These are phyloP conservation scores for Avena atlantica DNA, from an alignment of 176 grass and related monocot genomes.

Conservation along the genomic window DNA sequence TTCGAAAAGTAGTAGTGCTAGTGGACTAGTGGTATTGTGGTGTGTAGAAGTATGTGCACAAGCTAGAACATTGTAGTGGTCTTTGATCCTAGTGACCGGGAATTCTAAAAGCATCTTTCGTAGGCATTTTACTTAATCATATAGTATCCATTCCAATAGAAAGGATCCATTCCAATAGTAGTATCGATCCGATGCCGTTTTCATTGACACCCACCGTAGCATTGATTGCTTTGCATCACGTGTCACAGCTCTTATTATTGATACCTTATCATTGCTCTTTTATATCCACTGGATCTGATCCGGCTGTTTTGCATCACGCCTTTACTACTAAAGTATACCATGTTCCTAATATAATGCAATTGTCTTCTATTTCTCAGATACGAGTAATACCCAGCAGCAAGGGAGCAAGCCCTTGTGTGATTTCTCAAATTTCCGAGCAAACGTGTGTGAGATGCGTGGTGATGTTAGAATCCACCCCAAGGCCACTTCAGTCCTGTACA, in stretches of 20 bases:
- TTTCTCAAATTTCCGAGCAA: constrained; percentile 55
- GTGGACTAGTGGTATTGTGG: neutral
- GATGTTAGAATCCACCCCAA: constrained; percentile 60
- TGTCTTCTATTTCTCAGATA: constrained; percentile 32
- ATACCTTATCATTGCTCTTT: constrained; percentile 5
- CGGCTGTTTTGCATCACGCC: neutral
- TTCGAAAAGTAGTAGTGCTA: neutral
- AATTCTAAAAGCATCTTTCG: neutral
- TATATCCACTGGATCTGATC: neutral
- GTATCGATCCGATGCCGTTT: neutral
- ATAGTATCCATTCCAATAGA: neutral
- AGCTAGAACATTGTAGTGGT: neutral
- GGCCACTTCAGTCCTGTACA: constrained; percentile 48
- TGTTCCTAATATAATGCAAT: constrained; percentile 8
- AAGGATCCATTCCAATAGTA: neutral
- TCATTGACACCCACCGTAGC: neutral
- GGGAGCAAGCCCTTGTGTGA: constrained; percentile 57
- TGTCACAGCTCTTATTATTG: constrained; percentile 6
- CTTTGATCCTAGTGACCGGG: neutral
- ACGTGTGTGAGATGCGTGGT: constrained; percentile 68
- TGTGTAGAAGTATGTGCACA: neutral
- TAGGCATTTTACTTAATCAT: neutral
- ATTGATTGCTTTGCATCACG: neutral
- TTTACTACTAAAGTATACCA: neutral
- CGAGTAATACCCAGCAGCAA: constrained; percentile 24